These are phyloP conservation scores for Adiantum capillusveneris DNA, from an alignment of 75 land plant genomes.

Conservation along the genomic window DNA sequence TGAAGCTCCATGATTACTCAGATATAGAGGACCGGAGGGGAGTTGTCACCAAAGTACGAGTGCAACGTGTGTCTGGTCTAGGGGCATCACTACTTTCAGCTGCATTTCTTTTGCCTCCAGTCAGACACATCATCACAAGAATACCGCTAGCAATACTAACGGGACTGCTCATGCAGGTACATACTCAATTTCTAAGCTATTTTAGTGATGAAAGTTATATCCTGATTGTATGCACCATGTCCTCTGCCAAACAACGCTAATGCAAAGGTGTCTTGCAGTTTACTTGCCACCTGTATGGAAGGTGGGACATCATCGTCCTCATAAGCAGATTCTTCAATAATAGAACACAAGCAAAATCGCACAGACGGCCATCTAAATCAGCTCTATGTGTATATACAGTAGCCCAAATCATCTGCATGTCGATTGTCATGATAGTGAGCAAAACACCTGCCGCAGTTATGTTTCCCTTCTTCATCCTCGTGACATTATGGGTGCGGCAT, in stretches of 20 bases:
- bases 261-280: neutral
- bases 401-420: constrained; percentile 3
- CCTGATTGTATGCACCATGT: too few relatives aligned
- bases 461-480: constrained; percentile 8
- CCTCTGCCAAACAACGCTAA: too few relatives aligned
- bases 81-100: constrained; percentile 15
- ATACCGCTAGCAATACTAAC: constrained; percentile 14
- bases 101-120: constrained; percentile 13
- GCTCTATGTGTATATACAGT: constrained; percentile 2
- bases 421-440: neutral
- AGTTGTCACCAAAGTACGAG: neutral
- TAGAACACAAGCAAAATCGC: neutral
- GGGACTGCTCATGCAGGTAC: constrained; percentile 16
- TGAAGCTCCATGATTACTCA: neutral
- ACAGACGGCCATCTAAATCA: neutral
- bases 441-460: constrained; percentile 11
- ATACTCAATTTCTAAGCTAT: too few relatives aligned
- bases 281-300: neutral
- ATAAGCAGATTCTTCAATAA: neutral
- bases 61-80: constrained; percentile 13
- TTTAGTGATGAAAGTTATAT: too few relatives aligned
- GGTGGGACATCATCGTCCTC: neutral
- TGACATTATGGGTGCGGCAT: constrained; percentile 1
- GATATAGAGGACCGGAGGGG: constrained; percentile 13
- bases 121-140: constrained; percentile 6